Percentiles rank a stretch among this genome's conserved stretches.
These are phyloP conservation scores for Penicillium egyptiacum DNA, from an alignment of 495 filamentous ascomycete species.

Conservation along the genomic window DNA sequence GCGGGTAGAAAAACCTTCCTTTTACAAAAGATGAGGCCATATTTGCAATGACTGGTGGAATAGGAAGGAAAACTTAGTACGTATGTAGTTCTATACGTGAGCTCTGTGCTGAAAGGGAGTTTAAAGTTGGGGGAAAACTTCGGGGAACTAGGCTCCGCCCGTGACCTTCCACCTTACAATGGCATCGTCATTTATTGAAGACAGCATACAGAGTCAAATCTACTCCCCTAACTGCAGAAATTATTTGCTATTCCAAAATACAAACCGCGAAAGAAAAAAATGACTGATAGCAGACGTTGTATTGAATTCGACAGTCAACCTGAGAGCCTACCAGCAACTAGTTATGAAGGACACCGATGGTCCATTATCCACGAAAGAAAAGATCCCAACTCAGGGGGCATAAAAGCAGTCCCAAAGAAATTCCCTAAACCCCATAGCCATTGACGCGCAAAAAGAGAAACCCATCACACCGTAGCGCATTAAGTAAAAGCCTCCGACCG, in stretches of 20 bases:
- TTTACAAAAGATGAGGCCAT: conserved; percentile 6
- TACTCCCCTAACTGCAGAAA: background rate
- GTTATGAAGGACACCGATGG: background rate
- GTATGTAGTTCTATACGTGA: no score
- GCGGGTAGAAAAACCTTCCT: conserved; percentile 12
- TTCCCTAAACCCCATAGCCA: conserved; percentile 7
- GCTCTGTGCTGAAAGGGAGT: background rate
- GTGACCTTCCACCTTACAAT: background rate
- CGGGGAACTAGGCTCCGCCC: background rate
- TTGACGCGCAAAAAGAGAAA: conserved; percentile 14
- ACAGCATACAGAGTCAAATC: background rate
- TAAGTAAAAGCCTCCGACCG: conserved; percentile 7
- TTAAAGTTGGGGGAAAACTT: no score
- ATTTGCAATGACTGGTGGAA: background rate
- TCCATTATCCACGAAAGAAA: background rate
- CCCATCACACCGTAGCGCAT: conserved; percentile 34
- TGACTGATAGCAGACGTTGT: background rate
- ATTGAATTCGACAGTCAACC: background rate
- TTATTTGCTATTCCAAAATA: background rate
- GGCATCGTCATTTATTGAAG: background rate
- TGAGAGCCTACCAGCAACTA: background rate
- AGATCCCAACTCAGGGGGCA: conserved; percentile 2
- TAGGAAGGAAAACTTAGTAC: no score
- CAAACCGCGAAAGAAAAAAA: background rate
- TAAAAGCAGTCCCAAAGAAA: conserved; percentile 3